phyloP scores from a whole-genome alignment of 1,139 yeast genomes.

The Suhomyces yuchorum region DNA sequence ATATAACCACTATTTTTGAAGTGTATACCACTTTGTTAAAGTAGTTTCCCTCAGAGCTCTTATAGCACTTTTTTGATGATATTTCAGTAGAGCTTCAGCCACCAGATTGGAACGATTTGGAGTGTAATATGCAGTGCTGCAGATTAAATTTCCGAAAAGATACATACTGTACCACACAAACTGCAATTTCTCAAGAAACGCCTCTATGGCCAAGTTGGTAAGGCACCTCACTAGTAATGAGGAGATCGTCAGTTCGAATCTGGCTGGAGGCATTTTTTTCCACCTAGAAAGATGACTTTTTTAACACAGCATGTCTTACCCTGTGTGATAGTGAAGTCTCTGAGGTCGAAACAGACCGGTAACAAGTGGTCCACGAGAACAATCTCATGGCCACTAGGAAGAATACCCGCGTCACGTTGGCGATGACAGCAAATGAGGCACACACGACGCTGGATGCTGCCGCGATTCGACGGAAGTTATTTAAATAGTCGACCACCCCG shows the following conservation, averaged over 20 bases:
- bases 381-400: background rate
- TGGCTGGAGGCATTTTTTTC: conserved; percentile 67
- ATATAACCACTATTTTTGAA: too few species aligned
- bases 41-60: too few species aligned
- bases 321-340: too few species aligned
- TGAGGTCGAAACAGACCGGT: too few species aligned
- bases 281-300: too few species aligned
- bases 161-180: background rate
- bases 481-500: conserved; percentile 13
- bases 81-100: too few species aligned
- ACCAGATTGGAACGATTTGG: too few species aligned
- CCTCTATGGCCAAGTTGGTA: conserved; percentile 71
- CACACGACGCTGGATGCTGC: conserved; percentile 6
- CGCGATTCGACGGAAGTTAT: conserved; percentile 9
- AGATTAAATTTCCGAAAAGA: background rate
- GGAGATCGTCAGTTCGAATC: conserved; percentile 88
- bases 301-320: too few species aligned
- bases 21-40: too few species aligned
- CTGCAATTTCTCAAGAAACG: conserved; percentile 4
- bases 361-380: background rate
- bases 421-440: conserved; percentile 11
- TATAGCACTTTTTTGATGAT: too few species aligned
- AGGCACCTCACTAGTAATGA: conserved; percentile 92
- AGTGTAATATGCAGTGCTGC: too few species aligned
- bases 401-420: conserved; percentile 6